Evolutionary conservation across 2,329 filamentous ascomycete genomes (phyloP).

Genomic region (Clonostachys solani): DNA sequence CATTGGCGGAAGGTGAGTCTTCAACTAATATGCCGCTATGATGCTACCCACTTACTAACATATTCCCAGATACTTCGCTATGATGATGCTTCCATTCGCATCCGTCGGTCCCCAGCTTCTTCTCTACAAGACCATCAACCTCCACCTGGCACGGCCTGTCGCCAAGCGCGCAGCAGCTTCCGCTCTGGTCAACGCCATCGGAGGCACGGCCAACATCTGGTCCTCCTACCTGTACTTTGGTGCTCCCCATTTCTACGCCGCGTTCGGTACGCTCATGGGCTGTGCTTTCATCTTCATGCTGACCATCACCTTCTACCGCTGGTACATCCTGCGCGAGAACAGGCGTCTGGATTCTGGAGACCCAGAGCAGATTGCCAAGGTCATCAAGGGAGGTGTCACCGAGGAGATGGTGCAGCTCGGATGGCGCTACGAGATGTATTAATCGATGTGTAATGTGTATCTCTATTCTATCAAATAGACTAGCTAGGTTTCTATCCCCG

Average conservation of each 20-base stretch:
- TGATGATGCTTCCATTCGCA: constrained; percentile 25
- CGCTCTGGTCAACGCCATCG: constrained; percentile 65
- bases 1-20: constrained; percentile 29
- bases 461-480: no score
- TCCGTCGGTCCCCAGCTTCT: constrained; percentile 7
- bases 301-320: constrained; percentile 12
- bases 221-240: constrained; percentile 57
- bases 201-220: constrained; percentile 51
- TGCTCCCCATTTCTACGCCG: constrained; percentile 12
- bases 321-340: constrained; percentile 11
- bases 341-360: constrained; percentile 8
- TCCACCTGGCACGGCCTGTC: constrained; percentile 62
- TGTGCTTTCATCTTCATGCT: constrained; percentile 10
- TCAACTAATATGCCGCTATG: no score
- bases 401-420: constrained; percentile 13
- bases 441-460: constrained; percentile 2
- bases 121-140: constrained; percentile 69
- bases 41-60: no score
- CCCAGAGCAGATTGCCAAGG: constrained; percentile 14
- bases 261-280: constrained; percentile 8
- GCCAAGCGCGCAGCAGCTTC: constrained; percentile 65
- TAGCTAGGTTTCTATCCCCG: no score
- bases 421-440: constrained; percentile 32
- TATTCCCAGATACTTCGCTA: constrained; percentile 38
- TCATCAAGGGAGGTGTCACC: constrained; percentile 14